phyloP scores from a whole-genome alignment of 192 early-diverging fungal genomes.

The Thamnidium elegans region DNA sequence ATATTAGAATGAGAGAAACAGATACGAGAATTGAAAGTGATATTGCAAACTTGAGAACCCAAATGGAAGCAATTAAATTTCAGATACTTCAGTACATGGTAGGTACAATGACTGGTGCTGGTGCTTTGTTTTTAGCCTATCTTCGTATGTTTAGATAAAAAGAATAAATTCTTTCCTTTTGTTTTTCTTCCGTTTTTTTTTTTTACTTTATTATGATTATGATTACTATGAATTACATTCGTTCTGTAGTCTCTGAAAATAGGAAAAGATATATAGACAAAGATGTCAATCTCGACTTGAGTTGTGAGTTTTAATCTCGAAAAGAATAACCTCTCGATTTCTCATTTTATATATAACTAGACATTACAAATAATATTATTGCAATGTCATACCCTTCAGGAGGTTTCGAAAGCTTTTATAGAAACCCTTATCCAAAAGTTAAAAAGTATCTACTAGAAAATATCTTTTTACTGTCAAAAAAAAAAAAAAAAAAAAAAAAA shows the following conservation, averaged over 20 bases:
- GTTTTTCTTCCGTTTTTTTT: neutral
- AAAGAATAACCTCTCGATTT: neutral
- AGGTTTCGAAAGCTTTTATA: conserved; percentile 50
- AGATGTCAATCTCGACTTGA: conserved; percentile 46
- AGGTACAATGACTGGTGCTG: conserved; percentile 77
- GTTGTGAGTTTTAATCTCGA: conserved; percentile 23
- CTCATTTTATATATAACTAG: conserved; percentile 24
- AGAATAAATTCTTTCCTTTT: neutral
- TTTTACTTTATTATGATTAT: neutral
- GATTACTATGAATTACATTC: conserved; percentile 14
- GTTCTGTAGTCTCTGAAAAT: conserved; percentile 27
- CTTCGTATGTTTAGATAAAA: conserved; percentile 50
- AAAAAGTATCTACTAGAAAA: conserved; percentile 37
- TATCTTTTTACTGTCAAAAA: too few relatives aligned
- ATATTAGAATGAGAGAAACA: conserved; percentile 82
- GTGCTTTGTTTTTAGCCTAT: conserved; percentile 69
- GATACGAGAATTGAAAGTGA: conserved; percentile 88
- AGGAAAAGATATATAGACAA: conserved; percentile 36
- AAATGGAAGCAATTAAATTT: conserved; percentile 89
- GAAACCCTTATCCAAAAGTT: conserved; percentile 55
- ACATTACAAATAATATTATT: conserved; percentile 51
- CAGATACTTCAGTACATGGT: conserved; percentile 66
- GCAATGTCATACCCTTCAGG: conserved; percentile 60
- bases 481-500: neutral
- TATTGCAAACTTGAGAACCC: conserved; percentile 74